Evolutionary conservation across 768 basidiomycete species (phyloP).

Genomic region (Coprinopsis marcescibilis): DNA sequence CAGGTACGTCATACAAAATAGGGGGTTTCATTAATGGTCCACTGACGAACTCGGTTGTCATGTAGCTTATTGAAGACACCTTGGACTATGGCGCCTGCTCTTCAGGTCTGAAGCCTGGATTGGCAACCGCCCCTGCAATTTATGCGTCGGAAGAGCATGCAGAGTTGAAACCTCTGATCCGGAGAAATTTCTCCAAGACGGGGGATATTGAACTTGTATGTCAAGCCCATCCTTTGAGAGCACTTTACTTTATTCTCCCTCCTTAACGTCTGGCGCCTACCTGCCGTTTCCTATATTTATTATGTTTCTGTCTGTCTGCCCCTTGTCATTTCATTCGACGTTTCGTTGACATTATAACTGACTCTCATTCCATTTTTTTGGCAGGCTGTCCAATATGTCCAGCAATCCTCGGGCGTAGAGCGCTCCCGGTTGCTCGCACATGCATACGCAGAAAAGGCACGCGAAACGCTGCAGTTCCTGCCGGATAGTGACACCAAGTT

Average conservation of each 20-base stretch:
- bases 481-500: conserved; percentile 78
- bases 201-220: conserved; percentile 81
- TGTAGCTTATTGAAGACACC: conserved; percentile 80
- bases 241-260: no score
- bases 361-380: neutral
- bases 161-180: conserved; percentile 69
- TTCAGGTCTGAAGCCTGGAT: conserved; percentile 23
- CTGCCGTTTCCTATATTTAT: neutral
- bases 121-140: conserved; percentile 75
- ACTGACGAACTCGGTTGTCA: no score
- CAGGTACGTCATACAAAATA: no score
- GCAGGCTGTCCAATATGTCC: conserved; percentile 66
- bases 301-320: neutral
- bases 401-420: conserved; percentile 65
- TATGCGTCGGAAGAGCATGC: conserved; percentile 86
- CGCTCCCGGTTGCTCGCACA: conserved; percentile 75
- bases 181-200: conserved; percentile 65
- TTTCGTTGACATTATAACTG: neutral
- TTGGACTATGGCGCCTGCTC: conserved; percentile 58
- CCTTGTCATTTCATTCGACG: neutral
- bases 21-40: no score
- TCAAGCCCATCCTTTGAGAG: no score
- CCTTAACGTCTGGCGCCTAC: neutral
- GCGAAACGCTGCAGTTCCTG: conserved; percentile 57
- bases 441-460: conserved; percentile 71